Evolutionary conservation across 768 basidiomycete genomes (phyloP).

Genomic region (Boletus huronensis): DNA sequence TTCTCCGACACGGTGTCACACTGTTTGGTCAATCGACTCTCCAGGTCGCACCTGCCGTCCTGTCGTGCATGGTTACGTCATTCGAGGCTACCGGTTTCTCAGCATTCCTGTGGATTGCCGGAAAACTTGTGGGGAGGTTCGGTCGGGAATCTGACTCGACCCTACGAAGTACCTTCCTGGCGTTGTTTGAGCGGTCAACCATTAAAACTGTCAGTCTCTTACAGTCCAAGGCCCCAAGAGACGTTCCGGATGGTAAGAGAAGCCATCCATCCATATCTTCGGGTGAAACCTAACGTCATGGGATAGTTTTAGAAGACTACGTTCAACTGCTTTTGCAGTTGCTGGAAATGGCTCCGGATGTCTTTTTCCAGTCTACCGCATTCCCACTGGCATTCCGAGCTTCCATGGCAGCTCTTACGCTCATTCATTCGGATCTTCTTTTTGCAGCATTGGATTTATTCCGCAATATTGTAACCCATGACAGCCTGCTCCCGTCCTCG

Average conservation of each 20-base stretch:
- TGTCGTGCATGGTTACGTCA: constrained; percentile 69
- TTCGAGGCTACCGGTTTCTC: constrained; percentile 82
- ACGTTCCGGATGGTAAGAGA: constrained; percentile 86
- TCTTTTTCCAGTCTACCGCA: constrained; percentile 73
- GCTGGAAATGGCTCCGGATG: constrained; percentile 62
- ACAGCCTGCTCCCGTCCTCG: constrained; percentile 52
- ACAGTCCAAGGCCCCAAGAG: constrained; percentile 61
- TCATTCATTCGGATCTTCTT: constrained; percentile 79
- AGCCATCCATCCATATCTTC: background rate
- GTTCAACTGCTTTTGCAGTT: constrained; percentile 74
- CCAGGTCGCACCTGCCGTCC: constrained; percentile 63
- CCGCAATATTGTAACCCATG: constrained; percentile 70
- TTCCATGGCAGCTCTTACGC: constrained; percentile 72
- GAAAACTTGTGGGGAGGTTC: constrained; percentile 78
- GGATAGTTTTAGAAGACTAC: constrained; percentile 90
- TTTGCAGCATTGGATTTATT: constrained; percentile 82
- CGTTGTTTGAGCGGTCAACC: constrained; percentile 74
- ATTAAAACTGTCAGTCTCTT: constrained; percentile 65
- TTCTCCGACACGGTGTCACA: constrained; percentile 77
- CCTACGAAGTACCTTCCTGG: constrained; percentile 55
- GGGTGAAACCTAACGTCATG: constrained; percentile 1
- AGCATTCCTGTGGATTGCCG: constrained; percentile 91
- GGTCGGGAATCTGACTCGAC: constrained; percentile 58
- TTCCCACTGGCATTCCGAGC: constrained; percentile 78
- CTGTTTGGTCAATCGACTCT: constrained; percentile 72